These are phyloP conservation scores for Iris pallida DNA, from an alignment of 116 monocot genomes.

Conservation along the genomic window DNA sequence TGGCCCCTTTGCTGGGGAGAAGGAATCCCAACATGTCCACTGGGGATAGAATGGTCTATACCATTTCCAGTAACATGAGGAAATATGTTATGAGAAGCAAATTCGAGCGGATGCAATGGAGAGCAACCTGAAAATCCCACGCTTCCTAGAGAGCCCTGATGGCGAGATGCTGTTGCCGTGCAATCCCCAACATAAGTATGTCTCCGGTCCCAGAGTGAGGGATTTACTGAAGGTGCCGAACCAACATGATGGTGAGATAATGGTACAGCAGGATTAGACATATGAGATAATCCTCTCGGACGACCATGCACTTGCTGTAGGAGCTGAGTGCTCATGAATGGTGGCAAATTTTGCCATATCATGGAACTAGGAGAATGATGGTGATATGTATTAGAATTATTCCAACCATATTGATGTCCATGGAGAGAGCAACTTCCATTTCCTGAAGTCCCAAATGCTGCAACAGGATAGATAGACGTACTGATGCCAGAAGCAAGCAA, in stretches of 20 bases:
- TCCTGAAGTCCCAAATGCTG: constrained; percentile 48
- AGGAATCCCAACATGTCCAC: constrained; percentile 45
- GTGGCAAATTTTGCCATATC: constrained; percentile 37
- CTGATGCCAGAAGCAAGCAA: not conserved
- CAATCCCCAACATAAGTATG: constrained; percentile 29
- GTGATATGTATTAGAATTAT: constrained; percentile 40
- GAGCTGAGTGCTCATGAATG: constrained; percentile 24
- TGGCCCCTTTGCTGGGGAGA: constrained; percentile 64
- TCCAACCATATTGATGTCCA: constrained; percentile 52
- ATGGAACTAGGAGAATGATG: constrained; percentile 30
- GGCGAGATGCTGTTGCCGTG: constrained; percentile 24
- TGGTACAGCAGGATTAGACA: constrained; percentile 33
- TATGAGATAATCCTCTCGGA: constrained; percentile 43
- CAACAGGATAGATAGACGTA: constrained; percentile 4
- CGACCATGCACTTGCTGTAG: constrained; percentile 30
- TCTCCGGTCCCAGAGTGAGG: constrained; percentile 42
- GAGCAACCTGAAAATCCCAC: constrained; percentile 47
- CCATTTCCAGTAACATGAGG: constrained; percentile 34
- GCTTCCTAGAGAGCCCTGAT: constrained; percentile 54
- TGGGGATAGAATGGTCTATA: constrained; percentile 42
- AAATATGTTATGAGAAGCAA: constrained; percentile 48
- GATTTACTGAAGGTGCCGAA: constrained; percentile 57
- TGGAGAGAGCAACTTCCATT: too few relatives aligned
- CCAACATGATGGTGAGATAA: constrained; percentile 52
- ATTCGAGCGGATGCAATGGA: constrained; percentile 40